Evolutionary conservation across 2,329 filamentous ascomycete species (phyloP), one percentile per base, ranked within the genome.

Genomic region (Phialocephala subalpina): DNA sequence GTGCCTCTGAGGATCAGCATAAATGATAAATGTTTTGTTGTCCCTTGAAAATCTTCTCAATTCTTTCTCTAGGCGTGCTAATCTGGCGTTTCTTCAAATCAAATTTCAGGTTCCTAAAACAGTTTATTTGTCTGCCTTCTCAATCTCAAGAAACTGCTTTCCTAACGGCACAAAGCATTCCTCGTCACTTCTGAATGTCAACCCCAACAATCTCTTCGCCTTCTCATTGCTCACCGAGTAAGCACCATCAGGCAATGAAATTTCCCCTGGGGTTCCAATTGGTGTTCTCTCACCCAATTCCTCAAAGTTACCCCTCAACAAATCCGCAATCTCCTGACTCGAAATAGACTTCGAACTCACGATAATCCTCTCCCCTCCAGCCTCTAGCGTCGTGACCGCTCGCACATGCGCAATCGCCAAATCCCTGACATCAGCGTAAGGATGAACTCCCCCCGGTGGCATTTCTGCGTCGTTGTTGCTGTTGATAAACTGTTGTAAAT

Each of bases 351-450:
- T 85, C 0, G 82, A 82, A 0, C 87, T 83, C 22, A 89, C 74
- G 72, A 90, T 87, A 77, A 90, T 90, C 2, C 90, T 82, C 74
- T 88, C 83, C 36, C 82, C 81, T 0, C 85, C 86, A 0, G 85
- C 87, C 27, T 84, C 84, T 0, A 84, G 80, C 38, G 84, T 81
- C 66, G 84, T 75, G 53, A 86, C 78, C 0, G 88, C 87, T 14
- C 80, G 80, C 22, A 91, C 82, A 69, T 92, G 88, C 0, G 86
- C 86, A 12, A 82, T 74, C 0, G 88, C 89, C 0, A 91, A 83
- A 70, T 91, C 84, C 77, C 86, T 89, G 38, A 72, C 65, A 59
- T 80, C 83, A 3, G 90, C 87, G 78, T 85, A 90, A 0, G 87
- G 79, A 73, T 82, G 87, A 11, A 64, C 29, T 2, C 58, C 63